phyloP scores from a whole-genome alignment of 1,139 yeast species.

The Pichia kudriavzevii region DNA sequence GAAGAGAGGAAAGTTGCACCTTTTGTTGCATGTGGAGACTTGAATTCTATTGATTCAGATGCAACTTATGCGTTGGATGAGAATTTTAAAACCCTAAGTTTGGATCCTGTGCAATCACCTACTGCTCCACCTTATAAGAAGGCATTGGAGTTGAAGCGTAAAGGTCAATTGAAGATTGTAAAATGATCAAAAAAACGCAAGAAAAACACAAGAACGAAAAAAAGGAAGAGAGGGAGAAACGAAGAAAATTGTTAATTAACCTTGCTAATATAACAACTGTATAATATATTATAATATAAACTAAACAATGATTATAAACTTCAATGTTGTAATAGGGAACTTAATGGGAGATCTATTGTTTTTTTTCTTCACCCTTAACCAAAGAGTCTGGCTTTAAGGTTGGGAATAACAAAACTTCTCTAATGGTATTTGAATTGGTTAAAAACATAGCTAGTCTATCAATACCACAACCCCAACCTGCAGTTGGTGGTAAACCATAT shows the following conservation, averaged over 20 bases:
- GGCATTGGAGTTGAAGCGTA: constrained; percentile 81
- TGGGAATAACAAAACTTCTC: constrained; percentile 97
- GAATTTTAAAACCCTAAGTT: constrained; percentile 35
- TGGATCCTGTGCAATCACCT: constrained; percentile 91
- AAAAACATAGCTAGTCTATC: constrained; percentile 98
- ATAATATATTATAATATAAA: neutral
- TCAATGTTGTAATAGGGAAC: no score
- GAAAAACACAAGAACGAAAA: no score
- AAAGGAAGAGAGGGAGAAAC: no score
- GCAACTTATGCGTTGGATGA: constrained; percentile 75
- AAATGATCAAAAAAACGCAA: no score
- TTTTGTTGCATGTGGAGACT: constrained; percentile 89
- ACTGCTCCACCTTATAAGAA: constrained; percentile 94
- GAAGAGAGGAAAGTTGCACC: constrained; percentile 76
- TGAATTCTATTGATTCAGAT: constrained; percentile 82
- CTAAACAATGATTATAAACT: neutral
- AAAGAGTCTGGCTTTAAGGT: constrained; percentile 87
- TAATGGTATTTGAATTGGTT: constrained; percentile 91
- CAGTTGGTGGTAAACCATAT: constrained; percentile 98
- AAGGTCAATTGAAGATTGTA: constrained; percentile 42
- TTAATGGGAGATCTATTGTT: constrained; percentile 8
- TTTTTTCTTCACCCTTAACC: constrained; percentile 27
- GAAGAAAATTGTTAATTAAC: no score
- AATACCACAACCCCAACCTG: constrained; percentile 99
- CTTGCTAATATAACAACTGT: no score